phyloP scores from a whole-genome alignment of 2,329 filamentous ascomycete species.

The Alternaria longipes region DNA sequence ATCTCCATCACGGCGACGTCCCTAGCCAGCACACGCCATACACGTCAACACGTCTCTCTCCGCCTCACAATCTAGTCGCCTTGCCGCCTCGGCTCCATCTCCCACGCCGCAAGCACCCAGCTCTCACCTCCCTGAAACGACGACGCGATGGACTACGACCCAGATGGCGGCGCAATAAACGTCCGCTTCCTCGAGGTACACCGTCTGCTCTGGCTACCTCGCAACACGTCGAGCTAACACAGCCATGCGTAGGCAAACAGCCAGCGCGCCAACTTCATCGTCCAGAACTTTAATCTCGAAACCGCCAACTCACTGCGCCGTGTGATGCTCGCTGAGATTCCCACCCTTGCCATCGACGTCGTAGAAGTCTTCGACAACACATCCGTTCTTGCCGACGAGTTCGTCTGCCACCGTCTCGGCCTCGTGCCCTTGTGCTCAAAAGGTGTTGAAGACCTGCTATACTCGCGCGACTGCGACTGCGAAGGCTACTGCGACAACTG shows the following conservation, averaged over 20 bases:
- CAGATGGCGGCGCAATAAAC: slow-evolving; percentile 55
- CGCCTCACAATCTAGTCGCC: slow-evolving; percentile 29
- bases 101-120: slow-evolving; percentile 15
- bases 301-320: slow-evolving; percentile 94
- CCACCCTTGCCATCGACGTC: slow-evolving; percentile 92
- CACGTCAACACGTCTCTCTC: slow-evolving; percentile 31
- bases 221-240: slow-evolving; percentile 28
- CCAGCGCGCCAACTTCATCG: slow-evolving; percentile 87
- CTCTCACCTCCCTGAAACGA: slow-evolving; percentile 17
- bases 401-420: slow-evolving; percentile 90
- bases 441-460: slow-evolving; percentile 81
- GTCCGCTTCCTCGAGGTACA: slow-evolving; percentile 52
- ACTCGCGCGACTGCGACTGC: slow-evolving; percentile 95
- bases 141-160: slow-evolving; percentile 61
- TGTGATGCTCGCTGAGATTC: slow-evolving; percentile 91
- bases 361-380: slow-evolving; percentile 94
- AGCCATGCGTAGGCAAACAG: slow-evolving; percentile 70
- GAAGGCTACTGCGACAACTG: slow-evolving; percentile 94
- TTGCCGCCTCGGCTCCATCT: slow-evolving; percentile 21
- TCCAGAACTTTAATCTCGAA: slow-evolving; percentile 86
- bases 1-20: slow-evolving; percentile 21
- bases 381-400: slow-evolving; percentile 95
- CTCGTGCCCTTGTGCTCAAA: slow-evolving; percentile 88
- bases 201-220: slow-evolving; percentile 29
- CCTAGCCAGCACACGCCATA: slow-evolving; percentile 26